These are phyloP conservation scores for Kondoa malvinella DNA, from an alignment of 768 basidiomycete genomes.

Conservation along the genomic window DNA sequence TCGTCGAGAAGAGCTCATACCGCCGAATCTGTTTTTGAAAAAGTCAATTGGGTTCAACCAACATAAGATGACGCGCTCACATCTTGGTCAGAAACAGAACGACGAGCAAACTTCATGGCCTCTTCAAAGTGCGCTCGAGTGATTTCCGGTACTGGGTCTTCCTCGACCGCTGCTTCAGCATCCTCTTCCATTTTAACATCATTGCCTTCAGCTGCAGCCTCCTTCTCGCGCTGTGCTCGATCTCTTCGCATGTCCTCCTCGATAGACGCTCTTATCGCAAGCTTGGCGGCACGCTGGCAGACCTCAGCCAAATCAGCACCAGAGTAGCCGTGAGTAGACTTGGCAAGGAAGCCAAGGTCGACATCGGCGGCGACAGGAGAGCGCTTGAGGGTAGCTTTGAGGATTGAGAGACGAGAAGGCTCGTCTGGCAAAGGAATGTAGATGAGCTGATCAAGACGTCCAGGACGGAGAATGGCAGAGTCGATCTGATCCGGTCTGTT, in stretches of 20 bases:
- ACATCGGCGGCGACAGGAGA: constrained; percentile 70
- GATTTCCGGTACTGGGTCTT: constrained; percentile 50
- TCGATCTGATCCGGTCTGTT: constrained; percentile 95
- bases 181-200: constrained; percentile 48
- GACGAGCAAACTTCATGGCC: constrained; percentile 92
- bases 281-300: constrained; percentile 90
- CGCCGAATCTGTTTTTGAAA: background rate
- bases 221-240: constrained; percentile 63
- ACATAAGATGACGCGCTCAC: constrained; percentile 99
- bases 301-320: constrained; percentile 99
- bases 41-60: background rate
- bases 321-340: constrained; percentile 83
- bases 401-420: constrained; percentile 71
- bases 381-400: constrained; percentile 78
- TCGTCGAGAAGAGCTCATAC: background rate
- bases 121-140: constrained; percentile 90
- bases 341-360: constrained; percentile 69
- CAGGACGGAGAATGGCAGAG: constrained; percentile 78
- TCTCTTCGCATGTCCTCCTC: constrained; percentile 69
- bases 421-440: constrained; percentile 98
- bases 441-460: constrained; percentile 96
- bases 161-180: constrained; percentile 49
- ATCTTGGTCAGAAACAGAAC: constrained; percentile 89
- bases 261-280: constrained; percentile 88
- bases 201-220: constrained; percentile 52